These are phyloP conservation scores for Monascus ruber DNA, from an alignment of 2,329 filamentous ascomycete species.

Conservation along the genomic window DNA sequence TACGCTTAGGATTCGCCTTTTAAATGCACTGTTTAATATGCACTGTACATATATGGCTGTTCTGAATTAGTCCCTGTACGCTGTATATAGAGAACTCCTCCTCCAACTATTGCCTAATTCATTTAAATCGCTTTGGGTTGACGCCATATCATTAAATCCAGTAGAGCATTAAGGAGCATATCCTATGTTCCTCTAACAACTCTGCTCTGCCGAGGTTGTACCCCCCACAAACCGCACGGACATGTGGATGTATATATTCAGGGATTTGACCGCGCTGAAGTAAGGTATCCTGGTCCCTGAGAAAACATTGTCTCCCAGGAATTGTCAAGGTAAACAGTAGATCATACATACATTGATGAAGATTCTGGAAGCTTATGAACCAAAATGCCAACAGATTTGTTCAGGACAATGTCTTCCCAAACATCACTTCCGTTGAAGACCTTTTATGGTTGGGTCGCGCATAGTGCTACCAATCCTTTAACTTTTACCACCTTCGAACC, in stretches of 20 bases:
- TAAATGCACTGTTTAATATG: constrained; percentile 7
- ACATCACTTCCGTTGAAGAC: constrained; percentile 8
- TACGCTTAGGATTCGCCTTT: constrained; percentile 3
- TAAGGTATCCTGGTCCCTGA: too few relatives aligned
- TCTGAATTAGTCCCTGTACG: neutral
- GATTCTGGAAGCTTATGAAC: too few relatives aligned
- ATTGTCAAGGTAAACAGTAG: too few relatives aligned
- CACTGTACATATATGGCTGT: constrained; percentile 11
- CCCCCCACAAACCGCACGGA: too few relatives aligned
- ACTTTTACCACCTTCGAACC: constrained; percentile 26
- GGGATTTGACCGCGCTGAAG: too few relatives aligned
- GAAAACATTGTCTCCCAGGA: too few relatives aligned
- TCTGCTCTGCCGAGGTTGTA: too few relatives aligned
- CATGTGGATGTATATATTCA: too few relatives aligned
- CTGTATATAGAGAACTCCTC: constrained; percentile 9
- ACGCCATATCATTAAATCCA: neutral
- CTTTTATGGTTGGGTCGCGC: constrained; percentile 31
- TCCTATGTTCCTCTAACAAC: too few relatives aligned
- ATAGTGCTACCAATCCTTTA: constrained; percentile 20
- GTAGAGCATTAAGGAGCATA: constrained; percentile 3
- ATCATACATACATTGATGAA: too few relatives aligned
- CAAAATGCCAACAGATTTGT: too few relatives aligned
- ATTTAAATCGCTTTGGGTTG: neutral
- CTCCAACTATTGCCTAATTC: neutral
- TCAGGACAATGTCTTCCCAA: too few relatives aligned